Base-by-base conservation (phyloP, 371 early-diverging fungal genomes). In the Mucor velutinosus region DNA sequence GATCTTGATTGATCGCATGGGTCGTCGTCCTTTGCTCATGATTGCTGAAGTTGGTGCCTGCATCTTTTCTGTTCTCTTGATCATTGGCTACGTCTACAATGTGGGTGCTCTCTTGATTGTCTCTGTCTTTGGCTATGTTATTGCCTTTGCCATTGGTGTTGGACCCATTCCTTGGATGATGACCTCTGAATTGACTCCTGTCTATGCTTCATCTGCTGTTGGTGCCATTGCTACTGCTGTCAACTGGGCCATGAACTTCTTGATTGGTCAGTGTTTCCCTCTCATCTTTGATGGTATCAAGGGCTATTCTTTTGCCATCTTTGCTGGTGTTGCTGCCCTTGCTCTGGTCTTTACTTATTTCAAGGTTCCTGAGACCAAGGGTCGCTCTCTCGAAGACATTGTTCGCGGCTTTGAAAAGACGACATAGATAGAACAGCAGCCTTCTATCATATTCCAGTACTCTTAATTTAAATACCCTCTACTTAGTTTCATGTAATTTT, bases 101-200 rank as follows among this genome's bases (percentile, higher is more conserved):
- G 56, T 84, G n/a, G 77, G 79, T 7, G 66, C 77, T 11, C 68
- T 92, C 29, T 83, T 92, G 7, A 87, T 86, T 12, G 83, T 86
- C 0, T 81, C 88, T 59, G 81, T 93, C 43, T 86, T 92, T 70
- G 59, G 90, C 30, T 95, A 92, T 79, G 87, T 92, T 8, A 87
- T 88, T 11, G 81, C 84, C 47, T 96, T 92, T 79, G 91, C 92
- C 29, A 72, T 95, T 37, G 98, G 94, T 4, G 72, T 95, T 14
- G 92, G 94, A 17, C 89, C 90, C 0, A 90, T 94, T 59, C 91
- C 94, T 12, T 94, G 94, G 91, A 70, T 92, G 61, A 70, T 92
- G 21, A 85, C 86, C 6, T 84, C 89, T 1, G 92, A 93, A 66
- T 72, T 93, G 65, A 79, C 89, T 58, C 89, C 91, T 15, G 85